phyloP scores from a whole-genome alignment of 164 flowering plant species.

The Chloranthus sessilifolius region DNA sequence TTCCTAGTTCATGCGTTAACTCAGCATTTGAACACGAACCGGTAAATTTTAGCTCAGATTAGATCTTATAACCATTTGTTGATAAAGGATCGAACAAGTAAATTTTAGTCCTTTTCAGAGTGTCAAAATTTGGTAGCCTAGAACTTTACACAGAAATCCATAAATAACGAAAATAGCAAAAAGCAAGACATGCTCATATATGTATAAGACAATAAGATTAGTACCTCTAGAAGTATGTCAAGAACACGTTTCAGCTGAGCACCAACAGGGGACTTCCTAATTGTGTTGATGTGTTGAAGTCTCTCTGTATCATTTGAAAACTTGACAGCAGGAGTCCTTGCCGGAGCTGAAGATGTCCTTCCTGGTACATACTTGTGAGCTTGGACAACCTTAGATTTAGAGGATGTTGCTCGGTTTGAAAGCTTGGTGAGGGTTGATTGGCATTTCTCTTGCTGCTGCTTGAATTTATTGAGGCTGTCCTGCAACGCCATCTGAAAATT shows the following conservation, averaged over 20 bases:
- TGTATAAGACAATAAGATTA: too few species aligned
- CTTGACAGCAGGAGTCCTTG: constrained; percentile 29
- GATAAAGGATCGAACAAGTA: too few species aligned
- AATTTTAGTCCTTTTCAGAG: too few species aligned
- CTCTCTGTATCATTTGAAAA: constrained; percentile 36
- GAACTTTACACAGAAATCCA: too few species aligned
- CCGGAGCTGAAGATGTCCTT: constrained; percentile 11
- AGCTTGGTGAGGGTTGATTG: constrained; percentile 47
- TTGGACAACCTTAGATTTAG: constrained; percentile 12
- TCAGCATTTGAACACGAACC: too few species aligned
- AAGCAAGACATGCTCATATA: too few species aligned
- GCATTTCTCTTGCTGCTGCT: constrained; percentile 61
- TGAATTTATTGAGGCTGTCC: constrained; percentile 43
- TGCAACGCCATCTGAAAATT: constrained; percentile 32
- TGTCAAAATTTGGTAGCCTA: too few species aligned
- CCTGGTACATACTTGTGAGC: constrained; percentile 24
- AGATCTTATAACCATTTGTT: too few species aligned
- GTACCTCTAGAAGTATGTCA: constrained; percentile 51
- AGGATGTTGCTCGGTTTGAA: constrained; percentile 31
- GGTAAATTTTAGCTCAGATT: too few species aligned
- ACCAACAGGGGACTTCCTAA: constrained; percentile 57
- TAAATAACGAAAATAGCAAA: neutral
- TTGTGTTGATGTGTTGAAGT: constrained; percentile 44
- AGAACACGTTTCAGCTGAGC: constrained; percentile 76
- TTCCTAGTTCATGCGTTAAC: too few species aligned